Conservation (phyloP, 1,284 basidiomycete species). For the Meripilus lineatus region DNA sequence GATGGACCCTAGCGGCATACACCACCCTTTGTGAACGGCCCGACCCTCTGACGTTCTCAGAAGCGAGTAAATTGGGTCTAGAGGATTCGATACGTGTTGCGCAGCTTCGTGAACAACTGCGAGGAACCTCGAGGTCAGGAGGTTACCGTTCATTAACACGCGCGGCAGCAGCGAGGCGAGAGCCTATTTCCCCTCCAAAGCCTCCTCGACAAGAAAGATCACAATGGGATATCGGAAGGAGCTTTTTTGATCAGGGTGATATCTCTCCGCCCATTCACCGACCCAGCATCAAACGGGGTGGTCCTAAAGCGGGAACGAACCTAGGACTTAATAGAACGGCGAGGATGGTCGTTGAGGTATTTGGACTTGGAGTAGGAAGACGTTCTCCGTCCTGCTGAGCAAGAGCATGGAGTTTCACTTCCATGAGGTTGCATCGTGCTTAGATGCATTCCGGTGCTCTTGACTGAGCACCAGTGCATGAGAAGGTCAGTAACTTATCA, state of each 20-base stretch:
- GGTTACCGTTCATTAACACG: conserved; percentile 16
- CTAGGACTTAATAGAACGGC: not conserved
- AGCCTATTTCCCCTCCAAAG: not conserved
- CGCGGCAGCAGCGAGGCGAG: conserved; percentile 10
- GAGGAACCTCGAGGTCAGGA: conserved; percentile 11
- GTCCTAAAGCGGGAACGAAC: too few relatives aligned
- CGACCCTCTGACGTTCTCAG: conserved; percentile 21
- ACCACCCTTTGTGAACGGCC: conserved; percentile 22
- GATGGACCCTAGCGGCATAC: conserved; percentile 23
- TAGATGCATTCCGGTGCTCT: too few relatives aligned
- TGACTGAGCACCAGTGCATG: too few relatives aligned
- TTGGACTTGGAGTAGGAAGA: conserved; percentile 12
- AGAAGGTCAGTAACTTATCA: too few relatives aligned
- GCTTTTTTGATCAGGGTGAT: conserved; percentile 12
- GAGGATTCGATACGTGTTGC: conserved; percentile 21
- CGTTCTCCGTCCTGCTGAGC: too few relatives aligned
- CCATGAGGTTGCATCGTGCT: too few relatives aligned
- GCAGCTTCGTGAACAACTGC: conserved; percentile 20
- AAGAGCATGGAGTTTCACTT: too few relatives aligned
- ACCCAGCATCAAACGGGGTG: not conserved
- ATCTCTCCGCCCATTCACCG: conserved; percentile 8
- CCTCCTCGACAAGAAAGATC: conserved; percentile 6
- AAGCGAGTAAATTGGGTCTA: conserved; percentile 24
- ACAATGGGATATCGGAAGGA: conserved; percentile 14
- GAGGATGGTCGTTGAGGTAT: conserved; percentile 15